Percentiles rank a stretch among this genome's conserved stretches.
phyloP scores from a whole-genome alignment of 108 stramenopile species.

The Thalassiosira profunda region DNA sequence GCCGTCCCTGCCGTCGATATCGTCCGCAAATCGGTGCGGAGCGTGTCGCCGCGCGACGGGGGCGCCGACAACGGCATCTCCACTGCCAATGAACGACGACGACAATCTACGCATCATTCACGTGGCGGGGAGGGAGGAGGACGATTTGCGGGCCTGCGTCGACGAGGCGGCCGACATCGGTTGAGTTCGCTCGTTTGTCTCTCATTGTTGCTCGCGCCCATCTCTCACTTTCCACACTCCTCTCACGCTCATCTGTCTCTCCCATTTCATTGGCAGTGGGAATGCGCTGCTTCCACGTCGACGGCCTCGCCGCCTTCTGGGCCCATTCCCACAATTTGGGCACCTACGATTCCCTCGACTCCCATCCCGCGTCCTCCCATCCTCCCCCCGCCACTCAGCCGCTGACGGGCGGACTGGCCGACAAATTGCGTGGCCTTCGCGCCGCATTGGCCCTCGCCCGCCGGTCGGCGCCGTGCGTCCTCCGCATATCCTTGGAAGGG shows the following conservation, averaged over 20 bases:
- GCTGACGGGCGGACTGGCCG: constrained; percentile 57
- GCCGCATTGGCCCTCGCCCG: constrained; percentile 64
- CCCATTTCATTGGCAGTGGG: constrained; percentile 29
- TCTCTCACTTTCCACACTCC: not conserved
- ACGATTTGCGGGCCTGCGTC: constrained; percentile 61
- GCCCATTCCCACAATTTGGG: constrained; percentile 49
- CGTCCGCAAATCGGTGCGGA: not conserved
- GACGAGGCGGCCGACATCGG: constrained; percentile 66
- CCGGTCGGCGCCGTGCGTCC: constrained; percentile 61
- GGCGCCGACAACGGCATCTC: not conserved
- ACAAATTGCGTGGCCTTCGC: constrained; percentile 71
- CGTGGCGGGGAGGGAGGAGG: constrained; percentile 57
- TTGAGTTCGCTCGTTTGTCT: not conserved
- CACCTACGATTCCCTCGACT: no score
- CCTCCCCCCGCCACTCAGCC: constrained; percentile 27
- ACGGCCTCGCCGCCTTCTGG: constrained; percentile 75
- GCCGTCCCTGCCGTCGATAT: not conserved
- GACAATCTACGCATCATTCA: constrained; percentile 51
- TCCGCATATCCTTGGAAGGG: constrained; percentile 71
- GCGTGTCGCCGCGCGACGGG: constrained; percentile 1
- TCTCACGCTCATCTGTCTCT: not conserved
- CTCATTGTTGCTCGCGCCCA: not conserved
- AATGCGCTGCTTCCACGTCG: constrained; percentile 60
- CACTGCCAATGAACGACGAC: not conserved
- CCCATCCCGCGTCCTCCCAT: no score